Base-by-base conservation (phyloP, 2,329 filamentous ascomycete species). In the Cordyceps militaris region DNA sequence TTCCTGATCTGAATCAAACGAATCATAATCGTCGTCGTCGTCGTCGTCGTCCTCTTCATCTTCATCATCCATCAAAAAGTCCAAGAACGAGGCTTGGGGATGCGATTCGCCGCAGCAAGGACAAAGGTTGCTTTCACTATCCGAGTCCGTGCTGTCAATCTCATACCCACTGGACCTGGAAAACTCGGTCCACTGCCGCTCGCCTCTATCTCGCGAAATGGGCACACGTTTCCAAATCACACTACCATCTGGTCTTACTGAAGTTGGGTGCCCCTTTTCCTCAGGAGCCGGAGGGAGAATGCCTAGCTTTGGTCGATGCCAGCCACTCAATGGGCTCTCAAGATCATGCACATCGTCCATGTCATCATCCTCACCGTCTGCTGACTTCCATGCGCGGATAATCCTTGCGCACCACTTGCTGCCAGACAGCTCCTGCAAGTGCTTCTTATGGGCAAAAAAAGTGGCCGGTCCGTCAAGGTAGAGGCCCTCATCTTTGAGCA, bases 191-290 rank as follows among this genome's bases (percentile, higher is more conserved):
- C 78, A 82, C n/a, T 68, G 65, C 23, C 79, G 77, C 32, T 73
- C 66, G 14, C 70, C 63, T 0, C 61, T 63, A 57, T 76, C 74
- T 19, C 76, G 73, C 19, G 66, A 67, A 4, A 70, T 48, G 1
- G 79, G 79, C 0, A 81, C 73, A 13, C 69, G 73, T 64, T 80
- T 82, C 77, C 78, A 82, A 21, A 82, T 73, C 3, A 79, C 74
- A 26, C 69, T 68, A 13, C 76, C 74, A 19, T 75, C 72, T n/a
- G 71, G 66, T 59, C 67, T 74, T 23, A 60, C 65, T 3, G 76
- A 78, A 30, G 64, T 59, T 3, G 78, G 78, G 19, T 77, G 73
- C 3, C 70, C 77, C 32, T 69, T 66, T 52, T 77, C 75, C 21
- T 67, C 57, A 10, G 76, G 75, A 0, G 73, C 76, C 0, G 74